Percentiles rank a stretch among this genome's conserved stretches.
Conservation (phyloP, 352 stramenopile species). For the Blastocystis sp. region DNA sequence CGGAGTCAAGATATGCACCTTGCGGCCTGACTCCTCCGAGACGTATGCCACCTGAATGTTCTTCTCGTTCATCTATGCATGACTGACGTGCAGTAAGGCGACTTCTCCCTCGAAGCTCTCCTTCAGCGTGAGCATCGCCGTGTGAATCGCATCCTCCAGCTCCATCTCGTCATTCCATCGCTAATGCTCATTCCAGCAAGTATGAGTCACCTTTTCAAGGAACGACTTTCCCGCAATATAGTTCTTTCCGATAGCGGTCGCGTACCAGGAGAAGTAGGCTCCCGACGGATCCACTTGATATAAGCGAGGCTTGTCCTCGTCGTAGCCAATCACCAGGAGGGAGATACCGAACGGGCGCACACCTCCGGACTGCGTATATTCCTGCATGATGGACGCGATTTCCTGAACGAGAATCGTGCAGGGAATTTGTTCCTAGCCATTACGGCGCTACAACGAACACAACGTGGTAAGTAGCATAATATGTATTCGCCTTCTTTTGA, state of each 20-base stretch:
- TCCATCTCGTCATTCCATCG: constrained; percentile 89
- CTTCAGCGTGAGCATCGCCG: constrained; percentile 92
- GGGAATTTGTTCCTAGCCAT: constrained; percentile 82
- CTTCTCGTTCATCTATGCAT: constrained; percentile 89
- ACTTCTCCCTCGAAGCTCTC: constrained; percentile 93
- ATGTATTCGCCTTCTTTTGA: constrained; percentile 90
- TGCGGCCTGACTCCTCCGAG: constrained; percentile 83
- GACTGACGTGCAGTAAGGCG: constrained; percentile 35
- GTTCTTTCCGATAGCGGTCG: constrained; percentile 95
- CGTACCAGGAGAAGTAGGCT: constrained; percentile 98
- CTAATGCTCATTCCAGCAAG: constrained; percentile 70
- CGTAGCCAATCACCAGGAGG: constrained; percentile 92
- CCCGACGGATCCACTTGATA: constrained; percentile 93
- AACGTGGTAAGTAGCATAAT: constrained; percentile 89
- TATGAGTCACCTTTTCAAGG: constrained; percentile 79
- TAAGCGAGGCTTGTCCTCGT: constrained; percentile 90
- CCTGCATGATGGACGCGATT: constrained; percentile 95
- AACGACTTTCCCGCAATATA: constrained; percentile 98
- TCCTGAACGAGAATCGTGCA: constrained; percentile 91
- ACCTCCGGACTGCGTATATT: constrained; percentile 85
- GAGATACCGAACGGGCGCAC: constrained; percentile 97
- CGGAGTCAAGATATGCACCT: constrained; percentile 85
- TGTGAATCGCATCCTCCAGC: constrained; percentile 98
- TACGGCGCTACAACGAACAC: not conserved
- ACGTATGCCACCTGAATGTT: constrained; percentile 98